Evolutionary conservation across 1,284 basidiomycete genomes (phyloP), one percentile per base, ranked within the genome.

Genomic region (Cutaneotrichosporon cyanovorans): DNA sequence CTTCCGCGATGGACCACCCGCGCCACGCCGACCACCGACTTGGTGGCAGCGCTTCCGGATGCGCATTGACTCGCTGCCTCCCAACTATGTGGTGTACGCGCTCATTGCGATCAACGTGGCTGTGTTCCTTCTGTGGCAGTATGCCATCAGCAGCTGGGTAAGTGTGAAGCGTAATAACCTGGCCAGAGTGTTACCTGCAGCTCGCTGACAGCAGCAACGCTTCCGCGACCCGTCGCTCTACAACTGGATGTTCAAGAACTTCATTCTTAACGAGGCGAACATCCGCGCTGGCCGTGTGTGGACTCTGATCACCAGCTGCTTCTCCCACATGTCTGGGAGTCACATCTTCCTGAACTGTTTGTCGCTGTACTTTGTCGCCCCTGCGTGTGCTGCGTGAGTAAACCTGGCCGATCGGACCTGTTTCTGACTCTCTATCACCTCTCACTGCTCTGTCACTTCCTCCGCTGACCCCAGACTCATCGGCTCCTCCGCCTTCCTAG

Each of bases 271-370:
- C 32, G 61, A 79, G 74, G 61, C 68, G 11, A 91, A 90, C 66
- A 61, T 91, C 18, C 67, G 71, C 1, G 70, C 76, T 6, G 87
- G 87, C 6, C 76, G 87, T 67, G 64, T 85, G 85, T 91, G 87
- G 85, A 89, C 87, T 0, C 69, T 85, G 22, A 53, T 91, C 18
- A 88, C 87, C 0, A 72, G 77, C 21, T 77, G 75, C 49, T 89
- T 91, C 74, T 89, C 83, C 2, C 87, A 91, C 61, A 69, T 75
- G 53, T 73, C 75, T 20, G 49, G 76, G 10, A 57, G 63, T 0
- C 90, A 93, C 64, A 79, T 89, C 30, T 59, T 85, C 22, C 73
- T 91, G 65, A 93, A 93, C 64, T 80, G 80, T 39, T 76, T 90
- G 55, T 81, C 84, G 0, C 84, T 84, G 61, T 87, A 78, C 63